Evolutionary conservation across 1,284 basidiomycete species (phyloP), one percentile per base, ranked within the genome.

Genomic region (Wolfiporia cocos): DNA sequence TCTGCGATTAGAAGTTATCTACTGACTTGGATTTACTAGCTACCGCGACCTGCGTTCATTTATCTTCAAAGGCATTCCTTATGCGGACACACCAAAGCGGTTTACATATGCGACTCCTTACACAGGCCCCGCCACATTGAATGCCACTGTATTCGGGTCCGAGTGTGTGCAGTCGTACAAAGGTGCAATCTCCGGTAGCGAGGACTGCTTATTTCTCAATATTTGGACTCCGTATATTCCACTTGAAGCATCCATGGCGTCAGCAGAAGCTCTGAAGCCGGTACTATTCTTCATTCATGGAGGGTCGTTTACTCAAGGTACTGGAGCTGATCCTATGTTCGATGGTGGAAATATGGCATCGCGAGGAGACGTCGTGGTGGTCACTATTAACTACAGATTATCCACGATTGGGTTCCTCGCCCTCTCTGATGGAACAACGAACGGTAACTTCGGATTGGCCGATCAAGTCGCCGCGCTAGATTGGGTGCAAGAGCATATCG

Each of bases 201-300:
- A 69, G 36, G 58, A 68, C 42, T 69, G 68, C 39, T 58, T 72
- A 17, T 67, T 62, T 51, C 52, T 71, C 24, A 73, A 72, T 55
- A 59, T 73, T 26, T 70, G 55, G 51, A 71, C 70, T 1, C 61
- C 69, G 0, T 64, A 53, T 51, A 52, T 64, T 29, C 66, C 61
- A 7, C 39, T 44, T 4, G 31, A 41, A 5, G 41, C 50, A 12
- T 33, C 37, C 38, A 39, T 50, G 12, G 34, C 47, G 11, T 41
- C 46, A 17, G 45, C 46, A 30, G 39, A 47, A 4, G 37, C 43
- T 0, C 61, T 69, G 23, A 66, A 66, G 42, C 65, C 69, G 1
- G 67, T 71, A 33, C 54, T 71, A 36, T 61, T 73, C 47, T 69
- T 62, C 57, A 68, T 72, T 36, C 68, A 71, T 49, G 69, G 69